Evolutionary conservation across 768 basidiomycete species (phyloP).

Genomic region (Auricularia auricula-judae): DNA sequence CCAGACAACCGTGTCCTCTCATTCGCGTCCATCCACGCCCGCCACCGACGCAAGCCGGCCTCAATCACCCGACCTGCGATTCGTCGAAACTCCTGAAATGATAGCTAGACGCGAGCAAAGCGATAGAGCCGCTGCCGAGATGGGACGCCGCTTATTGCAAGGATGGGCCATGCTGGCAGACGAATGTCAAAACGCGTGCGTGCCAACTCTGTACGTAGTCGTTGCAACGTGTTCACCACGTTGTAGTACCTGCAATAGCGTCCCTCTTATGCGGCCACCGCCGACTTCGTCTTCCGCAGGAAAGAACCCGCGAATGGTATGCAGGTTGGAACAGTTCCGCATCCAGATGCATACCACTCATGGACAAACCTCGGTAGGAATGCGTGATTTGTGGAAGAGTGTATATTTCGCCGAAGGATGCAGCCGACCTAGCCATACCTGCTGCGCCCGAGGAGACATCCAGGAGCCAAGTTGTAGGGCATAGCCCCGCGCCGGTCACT

Average conservation of each 20-base stretch:
- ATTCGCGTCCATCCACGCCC: slow-evolving; percentile 61
- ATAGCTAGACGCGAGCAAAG: slow-evolving; percentile 68
- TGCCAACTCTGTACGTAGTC: neutral
- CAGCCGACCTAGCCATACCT: slow-evolving; percentile 37
- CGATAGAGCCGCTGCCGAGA: slow-evolving; percentile 67
- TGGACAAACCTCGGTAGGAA: slow-evolving; percentile 35
- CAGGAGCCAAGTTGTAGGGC: neutral
- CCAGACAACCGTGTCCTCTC: slow-evolving; percentile 31
- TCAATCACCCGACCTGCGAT: slow-evolving; percentile 51
- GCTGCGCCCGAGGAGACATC: slow-evolving; percentile 13
- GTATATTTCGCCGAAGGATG: slow-evolving; percentile 45
- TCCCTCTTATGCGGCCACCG: slow-evolving; percentile 76
- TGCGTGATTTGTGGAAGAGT: slow-evolving; percentile 65
- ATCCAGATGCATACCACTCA: slow-evolving; percentile 2
- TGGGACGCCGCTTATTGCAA: slow-evolving; percentile 64
- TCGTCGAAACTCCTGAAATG: slow-evolving; percentile 52
- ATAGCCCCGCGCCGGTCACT: neutral
- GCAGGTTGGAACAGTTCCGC: slow-evolving; percentile 8
- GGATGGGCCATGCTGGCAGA: slow-evolving; percentile 90
- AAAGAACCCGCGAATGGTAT: slow-evolving; percentile 57
- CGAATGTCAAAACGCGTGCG: slow-evolving; percentile 52
- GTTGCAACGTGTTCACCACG: neutral
- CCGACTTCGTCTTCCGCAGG: slow-evolving; percentile 35
- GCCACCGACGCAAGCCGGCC: slow-evolving; percentile 60
- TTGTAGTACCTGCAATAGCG: slow-evolving; percentile 47